Evolutionary conservation across 345 rosid species (phyloP).

Genomic region (Streptanthus diversifolius): DNA sequence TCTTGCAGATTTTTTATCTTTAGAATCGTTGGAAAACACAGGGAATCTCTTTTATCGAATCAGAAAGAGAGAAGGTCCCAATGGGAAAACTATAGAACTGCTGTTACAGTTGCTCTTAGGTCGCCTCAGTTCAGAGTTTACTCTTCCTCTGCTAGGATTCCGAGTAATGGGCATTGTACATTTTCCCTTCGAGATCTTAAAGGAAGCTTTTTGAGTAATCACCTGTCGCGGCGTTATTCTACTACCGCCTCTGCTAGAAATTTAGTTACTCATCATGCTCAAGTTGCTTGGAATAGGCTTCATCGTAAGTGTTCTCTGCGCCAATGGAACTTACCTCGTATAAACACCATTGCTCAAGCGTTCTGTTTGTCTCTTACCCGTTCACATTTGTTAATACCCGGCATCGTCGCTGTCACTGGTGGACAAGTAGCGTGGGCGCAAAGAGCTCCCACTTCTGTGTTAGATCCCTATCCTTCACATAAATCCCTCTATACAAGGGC

Average conservation of each 20-base stretch:
- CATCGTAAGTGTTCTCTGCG: constrained; percentile 38
- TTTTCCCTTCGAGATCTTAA: neutral
- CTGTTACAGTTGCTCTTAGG: constrained; percentile 21
- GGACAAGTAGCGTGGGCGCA: constrained; percentile 54
- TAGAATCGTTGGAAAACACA: constrained; percentile 23
- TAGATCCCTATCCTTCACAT: constrained; percentile 47
- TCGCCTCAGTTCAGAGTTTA: constrained; percentile 14
- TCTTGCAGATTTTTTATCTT: constrained; percentile 17
- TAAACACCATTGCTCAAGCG: constrained; percentile 76
- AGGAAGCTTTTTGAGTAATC: constrained; percentile 10
- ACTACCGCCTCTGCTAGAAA: constrained; percentile 36
- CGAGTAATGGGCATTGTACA: constrained; percentile 16
- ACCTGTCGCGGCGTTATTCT: neutral
- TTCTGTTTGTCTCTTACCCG: constrained; percentile 75
- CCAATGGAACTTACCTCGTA: constrained; percentile 38
- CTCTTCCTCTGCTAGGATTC: constrained; percentile 20
- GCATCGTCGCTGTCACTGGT: constrained; percentile 52
- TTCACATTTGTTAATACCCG: constrained; percentile 57
- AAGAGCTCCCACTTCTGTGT: constrained; percentile 39
- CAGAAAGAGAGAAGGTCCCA: constrained; percentile 19
- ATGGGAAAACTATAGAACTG: constrained; percentile 27
- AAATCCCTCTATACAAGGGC: constrained; percentile 66
- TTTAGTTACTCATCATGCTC: constrained; percentile 48
- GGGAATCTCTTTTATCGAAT: constrained; percentile 3
- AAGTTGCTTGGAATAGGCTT: constrained; percentile 64